Percentiles rank a stretch among this genome's conserved stretches.
phyloP scores from a whole-genome alignment of 306 rosid genomes.

The Hippophae tibetana region DNA sequence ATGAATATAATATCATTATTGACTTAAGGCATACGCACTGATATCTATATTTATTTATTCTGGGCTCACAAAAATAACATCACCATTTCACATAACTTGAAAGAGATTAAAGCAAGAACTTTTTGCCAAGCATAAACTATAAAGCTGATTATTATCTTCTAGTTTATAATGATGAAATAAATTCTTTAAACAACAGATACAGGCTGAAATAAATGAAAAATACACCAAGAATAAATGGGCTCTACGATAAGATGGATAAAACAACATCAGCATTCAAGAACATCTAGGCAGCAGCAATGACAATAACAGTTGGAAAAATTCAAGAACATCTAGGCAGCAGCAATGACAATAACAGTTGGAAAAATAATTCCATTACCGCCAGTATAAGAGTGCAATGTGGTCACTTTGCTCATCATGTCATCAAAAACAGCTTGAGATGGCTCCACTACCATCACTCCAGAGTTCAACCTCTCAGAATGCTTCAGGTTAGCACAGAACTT shows the following conservation, averaged over 20 bases:
- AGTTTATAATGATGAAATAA: too few relatives aligned
- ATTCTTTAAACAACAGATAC: neutral
- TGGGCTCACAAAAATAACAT: too few relatives aligned
- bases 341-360: conserved; percentile 1
- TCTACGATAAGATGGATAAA: neutral
- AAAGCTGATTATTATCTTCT: too few relatives aligned
- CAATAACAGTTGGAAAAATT: conserved; percentile 1
- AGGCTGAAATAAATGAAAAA: neutral
- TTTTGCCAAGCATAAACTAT: too few relatives aligned
- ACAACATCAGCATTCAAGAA: neutral
- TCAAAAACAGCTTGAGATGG: conserved; percentile 70
- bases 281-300: neutral
- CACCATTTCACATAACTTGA: too few relatives aligned
- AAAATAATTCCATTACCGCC: conserved; percentile 50
- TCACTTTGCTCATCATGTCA: conserved; percentile 85
- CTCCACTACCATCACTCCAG: conserved; percentile 97
- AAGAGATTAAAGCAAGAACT: too few relatives aligned
- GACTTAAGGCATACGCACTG: too few relatives aligned
- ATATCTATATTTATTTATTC: too few relatives aligned
- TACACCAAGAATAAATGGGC: neutral
- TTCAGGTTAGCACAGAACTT: conserved; percentile 95
- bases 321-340: neutral
- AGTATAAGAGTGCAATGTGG: conserved; percentile 65
- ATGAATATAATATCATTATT: too few relatives aligned
- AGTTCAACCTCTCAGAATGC: conserved; percentile 98